phyloP scores from a whole-genome alignment of 2,329 filamentous ascomycete species.

The Chalaropsis thielavioides region DNA sequence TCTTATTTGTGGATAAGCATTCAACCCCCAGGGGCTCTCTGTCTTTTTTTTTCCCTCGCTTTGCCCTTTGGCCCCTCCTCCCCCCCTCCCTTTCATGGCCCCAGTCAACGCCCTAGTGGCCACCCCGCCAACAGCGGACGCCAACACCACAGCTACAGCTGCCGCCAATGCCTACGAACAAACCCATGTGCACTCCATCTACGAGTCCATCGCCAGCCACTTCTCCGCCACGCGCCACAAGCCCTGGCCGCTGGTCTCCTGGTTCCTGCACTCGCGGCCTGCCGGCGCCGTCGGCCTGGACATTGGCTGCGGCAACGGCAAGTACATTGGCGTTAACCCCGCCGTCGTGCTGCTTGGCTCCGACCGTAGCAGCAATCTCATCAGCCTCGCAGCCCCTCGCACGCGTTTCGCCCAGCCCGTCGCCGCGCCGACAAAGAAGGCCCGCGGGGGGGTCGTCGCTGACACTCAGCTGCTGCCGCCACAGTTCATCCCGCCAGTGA shows the following conservation, averaged over 20 bases:
- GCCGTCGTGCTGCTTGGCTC: slow-evolving; percentile 68
- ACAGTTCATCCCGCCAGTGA: slow-evolving; percentile 9
- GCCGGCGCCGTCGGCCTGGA: slow-evolving; percentile 72
- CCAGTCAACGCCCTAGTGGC: neutral
- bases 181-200: slow-evolving; percentile 79
- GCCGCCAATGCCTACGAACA: slow-evolving; percentile 54
- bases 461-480: slow-evolving; percentile 20
- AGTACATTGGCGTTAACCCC: slow-evolving; percentile 72
- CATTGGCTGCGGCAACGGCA: slow-evolving; percentile 92
- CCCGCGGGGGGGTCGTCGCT: slow-evolving; percentile 22
- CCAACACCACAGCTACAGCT: too few relatives aligned
- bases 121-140: neutral
- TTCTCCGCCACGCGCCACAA: slow-evolving; percentile 67
- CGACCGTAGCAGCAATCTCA: slow-evolving; percentile 58
- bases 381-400: slow-evolving; percentile 54
- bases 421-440: slow-evolving; percentile 35
- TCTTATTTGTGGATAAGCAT: neutral
- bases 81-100: neutral
- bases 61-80: neutral
- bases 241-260: slow-evolving; percentile 85
- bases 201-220: slow-evolving; percentile 72
- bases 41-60: neutral
- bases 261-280: slow-evolving; percentile 52
- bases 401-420: neutral
- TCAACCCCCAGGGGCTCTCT: neutral